Evolutionary conservation across 768 basidiomycete species (phyloP), one percentile per base, ranked within the genome.

Genomic region (Leccinum uliginosum): DNA sequence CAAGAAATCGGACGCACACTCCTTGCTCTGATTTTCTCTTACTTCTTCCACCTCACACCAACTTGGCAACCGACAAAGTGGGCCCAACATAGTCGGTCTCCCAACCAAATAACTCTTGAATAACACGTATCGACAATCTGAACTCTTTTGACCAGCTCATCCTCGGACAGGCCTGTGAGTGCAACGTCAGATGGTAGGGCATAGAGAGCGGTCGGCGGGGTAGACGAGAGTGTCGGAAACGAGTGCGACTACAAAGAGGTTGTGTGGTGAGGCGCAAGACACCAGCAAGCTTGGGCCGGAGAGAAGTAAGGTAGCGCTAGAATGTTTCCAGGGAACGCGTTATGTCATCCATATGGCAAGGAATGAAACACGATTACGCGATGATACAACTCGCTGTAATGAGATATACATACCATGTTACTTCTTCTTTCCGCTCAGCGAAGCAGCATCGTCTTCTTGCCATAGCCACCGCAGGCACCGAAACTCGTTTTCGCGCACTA

Each of bases 41-140:
- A 95, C 91, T 65, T 95, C 91, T 5, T 84, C 85, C 1, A 98
- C 94, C 67, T 98, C 97, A 71, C 96, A 98, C 93, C 94, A 99
- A 71, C 97, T 98, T 3, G 91, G 83, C 24, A 96, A 76, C 44
- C 96, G 82, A 71, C 96, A 98, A 50, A 98, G 72, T 29, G 91
- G 84, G 0, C 91, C 93, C 10, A 98, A 75, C 55, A 99, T 74
- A 12, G 80, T 82, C 0, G 96, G 93, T 45, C 88, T 78, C 43
- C 88, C 86, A 21, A 91, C 79, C 21, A 98, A 74, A 70, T 96
- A 97, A 3, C 89, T 86, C 73, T 97, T 96, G 73, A 98, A 94
- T 61, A 98, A 74, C 9, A 91, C 95, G 1, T 98, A 65, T 98
- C 93, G 24, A 98, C 89, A 32, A 98, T 85, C 73, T 98, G 95